Conservation (phyloP, 768 basidiomycete genomes). For the Goffeauzyma gilvescens region DNA sequence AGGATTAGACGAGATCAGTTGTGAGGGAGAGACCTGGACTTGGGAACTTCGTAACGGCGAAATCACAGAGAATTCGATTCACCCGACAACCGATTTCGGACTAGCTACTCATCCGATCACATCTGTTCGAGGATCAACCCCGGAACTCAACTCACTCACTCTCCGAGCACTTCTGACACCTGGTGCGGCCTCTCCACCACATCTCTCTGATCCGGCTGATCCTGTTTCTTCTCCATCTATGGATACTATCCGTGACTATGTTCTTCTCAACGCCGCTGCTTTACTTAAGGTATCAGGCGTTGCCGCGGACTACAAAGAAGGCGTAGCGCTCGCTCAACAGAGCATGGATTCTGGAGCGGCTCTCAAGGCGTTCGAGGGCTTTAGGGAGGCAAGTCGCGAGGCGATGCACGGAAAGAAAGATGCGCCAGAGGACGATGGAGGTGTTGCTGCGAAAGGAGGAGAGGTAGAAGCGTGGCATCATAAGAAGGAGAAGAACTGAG, state of each 20-base stretch:
- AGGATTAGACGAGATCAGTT: slow-evolving; percentile 83
- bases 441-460: slow-evolving; percentile 31
- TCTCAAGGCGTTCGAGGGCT: slow-evolving; percentile 33
- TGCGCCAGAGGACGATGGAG: slow-evolving; percentile 28
- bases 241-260: slow-evolving; percentile 59
- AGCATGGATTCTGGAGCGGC: slow-evolving; percentile 34
- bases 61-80: slow-evolving; percentile 46
- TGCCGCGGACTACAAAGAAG: slow-evolving; percentile 50
- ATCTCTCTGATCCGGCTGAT: slow-evolving; percentile 18
- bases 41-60: slow-evolving; percentile 43
- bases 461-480: slow-evolving; percentile 26
- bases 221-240: slow-evolving; percentile 33
- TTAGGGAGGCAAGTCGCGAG: slow-evolving; percentile 28
- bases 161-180: slow-evolving; percentile 48
- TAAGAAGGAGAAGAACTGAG: background rate
- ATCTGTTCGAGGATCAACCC: slow-evolving; percentile 53
- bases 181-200: slow-evolving; percentile 27
- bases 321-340: slow-evolving; percentile 46
- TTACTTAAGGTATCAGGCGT: slow-evolving; percentile 66
- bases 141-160: slow-evolving; percentile 59
- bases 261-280: slow-evolving; percentile 76
- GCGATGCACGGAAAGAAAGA: slow-evolving; percentile 21
- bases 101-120: slow-evolving; percentile 49
- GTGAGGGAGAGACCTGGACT: slow-evolving; percentile 69
- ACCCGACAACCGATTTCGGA: slow-evolving; percentile 54